Evolutionary conservation across 2,329 filamentous ascomycete species (phyloP), one percentile per base, ranked within the genome.

Genomic region (Gaeumannomyces sp.): DNA sequence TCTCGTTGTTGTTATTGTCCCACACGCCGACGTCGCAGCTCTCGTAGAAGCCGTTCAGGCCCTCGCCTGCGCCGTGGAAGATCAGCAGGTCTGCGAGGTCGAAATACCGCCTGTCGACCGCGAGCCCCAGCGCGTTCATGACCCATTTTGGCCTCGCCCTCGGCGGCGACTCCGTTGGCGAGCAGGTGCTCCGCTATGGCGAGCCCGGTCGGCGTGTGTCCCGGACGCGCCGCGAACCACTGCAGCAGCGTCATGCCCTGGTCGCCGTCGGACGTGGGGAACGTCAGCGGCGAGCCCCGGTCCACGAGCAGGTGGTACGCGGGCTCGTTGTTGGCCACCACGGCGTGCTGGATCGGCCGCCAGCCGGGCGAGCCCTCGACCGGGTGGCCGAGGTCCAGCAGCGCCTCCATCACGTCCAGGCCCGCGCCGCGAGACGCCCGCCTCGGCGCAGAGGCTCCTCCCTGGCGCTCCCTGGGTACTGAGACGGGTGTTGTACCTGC

Each of bases 1-100:
- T 13, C 56, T 58, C 3, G 56, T 11, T n/a, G 53, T 25, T 57
- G 53, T n/a, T 16, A 25, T 58, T 22, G 2, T 62, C 27, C 38
- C 33, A 8, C 10, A 27, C 59, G 28, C 29, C 16, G 2, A 56
- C 16, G 31, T 45, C 6, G 59, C 50, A 19, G 33, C 13, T 8
- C 22, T 33, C 5, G 27, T 59, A 45, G 59, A 65, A 60, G 14
- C 22, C 25, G 59, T 66, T 65, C 27, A 68, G 50, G 4, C 58
- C 60, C 14, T 59, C 2, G 27, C 61, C 64, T 2, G 65, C 65
- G 14, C 65, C 62, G 61, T 64, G 56, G 22, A 60, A 38, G 10
- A 67, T 6, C 4, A 67, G 62, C 19, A 66, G 56, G n/a, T 65
- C 64, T 13, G 66, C 66, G 27, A 67, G 65, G 13, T 66, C 60